Evolutionary conservation across 805 yeast genomes (phyloP).

Genomic region (Yarrowia keelungensis): DNA sequence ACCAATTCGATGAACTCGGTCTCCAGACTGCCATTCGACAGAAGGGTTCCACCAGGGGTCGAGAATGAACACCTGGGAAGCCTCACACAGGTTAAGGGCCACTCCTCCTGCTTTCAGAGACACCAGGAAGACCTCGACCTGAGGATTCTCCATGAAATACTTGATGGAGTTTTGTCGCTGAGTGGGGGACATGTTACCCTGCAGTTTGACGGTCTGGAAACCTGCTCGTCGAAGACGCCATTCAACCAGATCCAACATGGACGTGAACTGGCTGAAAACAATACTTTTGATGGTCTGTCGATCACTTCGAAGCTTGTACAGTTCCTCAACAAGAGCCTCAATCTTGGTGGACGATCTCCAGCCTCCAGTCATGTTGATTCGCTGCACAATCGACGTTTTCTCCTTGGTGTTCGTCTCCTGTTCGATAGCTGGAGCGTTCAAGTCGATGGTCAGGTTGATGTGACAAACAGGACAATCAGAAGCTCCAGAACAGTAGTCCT

Average conservation of each 20-base stretch:
- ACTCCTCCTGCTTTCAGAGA: conserved; percentile 99
- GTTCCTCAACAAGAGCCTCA: conserved; percentile 93
- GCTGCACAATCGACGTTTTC: conserved; percentile 74
- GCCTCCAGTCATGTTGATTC: conserved; percentile 80
- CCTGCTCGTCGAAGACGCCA: conserved; percentile 97
- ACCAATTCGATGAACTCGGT: conserved; percentile 96
- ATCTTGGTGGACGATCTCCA: conserved; percentile 97
- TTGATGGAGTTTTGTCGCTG: conserved; percentile 92
- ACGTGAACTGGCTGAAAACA: conserved; percentile 96
- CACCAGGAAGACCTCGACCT: conserved; percentile 91
- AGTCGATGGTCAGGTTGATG: conserved; percentile 87
- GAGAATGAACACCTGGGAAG: conserved; percentile 91
- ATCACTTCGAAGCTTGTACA: conserved; percentile 85
- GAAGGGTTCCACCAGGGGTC: conserved; percentile 99
- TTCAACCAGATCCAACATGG: conserved; percentile 94
- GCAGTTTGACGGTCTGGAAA: conserved; percentile 89
- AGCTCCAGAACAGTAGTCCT: conserved; percentile 82
- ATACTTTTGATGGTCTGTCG: conserved; percentile 90
- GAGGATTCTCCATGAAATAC: conserved; percentile 89
- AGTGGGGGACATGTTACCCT: conserved; percentile 96
- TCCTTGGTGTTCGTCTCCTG: conserved; percentile 65
- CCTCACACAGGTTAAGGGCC: conserved; percentile 94
- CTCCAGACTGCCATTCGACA: conserved; percentile 98
- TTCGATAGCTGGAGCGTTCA: conserved; percentile 78
- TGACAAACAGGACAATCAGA: conserved; percentile 96